phyloP scores from a whole-genome alignment of 345 rosid genomes.

The Luvunga scandens region DNA sequence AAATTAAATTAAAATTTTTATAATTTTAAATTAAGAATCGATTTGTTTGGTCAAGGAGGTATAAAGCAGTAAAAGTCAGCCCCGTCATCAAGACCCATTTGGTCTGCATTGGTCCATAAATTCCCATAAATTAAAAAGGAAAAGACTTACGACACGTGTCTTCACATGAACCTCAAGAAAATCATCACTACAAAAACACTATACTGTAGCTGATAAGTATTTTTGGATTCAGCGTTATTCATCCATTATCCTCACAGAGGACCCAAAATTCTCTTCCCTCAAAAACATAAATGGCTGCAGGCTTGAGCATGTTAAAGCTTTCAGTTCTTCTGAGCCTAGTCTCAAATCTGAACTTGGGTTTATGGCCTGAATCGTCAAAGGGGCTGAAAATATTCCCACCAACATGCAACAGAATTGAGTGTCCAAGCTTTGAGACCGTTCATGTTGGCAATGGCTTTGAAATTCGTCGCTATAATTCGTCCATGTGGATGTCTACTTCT shows the following conservation, averaged over 20 bases:
- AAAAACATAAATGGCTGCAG: constrained; percentile 22
- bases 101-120: background rate
- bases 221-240: no score
- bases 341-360: constrained; percentile 28
- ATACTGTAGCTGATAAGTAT: background rate
- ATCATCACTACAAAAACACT: background rate
- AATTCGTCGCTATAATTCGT: constrained; percentile 57
- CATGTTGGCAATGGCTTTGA: constrained; percentile 58
- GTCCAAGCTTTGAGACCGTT: constrained; percentile 58
- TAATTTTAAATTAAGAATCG: no score
- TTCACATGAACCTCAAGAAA: background rate
- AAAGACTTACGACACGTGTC: background rate
- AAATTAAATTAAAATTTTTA: no score
- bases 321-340: constrained; percentile 50
- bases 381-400: constrained; percentile 44
- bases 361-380: constrained; percentile 17
- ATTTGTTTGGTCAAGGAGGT: no score
- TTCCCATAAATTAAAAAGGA: background rate
- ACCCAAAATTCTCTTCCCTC: background rate
- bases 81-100: background rate
- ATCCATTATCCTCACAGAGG: background rate
- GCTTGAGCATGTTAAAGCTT: constrained; percentile 34
- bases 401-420: constrained; percentile 70
- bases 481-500: constrained; percentile 69
- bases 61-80: background rate